Evolutionary conservation across 192 early-diverging fungal species (phyloP).

Genomic region (Coemansia erecta): DNA sequence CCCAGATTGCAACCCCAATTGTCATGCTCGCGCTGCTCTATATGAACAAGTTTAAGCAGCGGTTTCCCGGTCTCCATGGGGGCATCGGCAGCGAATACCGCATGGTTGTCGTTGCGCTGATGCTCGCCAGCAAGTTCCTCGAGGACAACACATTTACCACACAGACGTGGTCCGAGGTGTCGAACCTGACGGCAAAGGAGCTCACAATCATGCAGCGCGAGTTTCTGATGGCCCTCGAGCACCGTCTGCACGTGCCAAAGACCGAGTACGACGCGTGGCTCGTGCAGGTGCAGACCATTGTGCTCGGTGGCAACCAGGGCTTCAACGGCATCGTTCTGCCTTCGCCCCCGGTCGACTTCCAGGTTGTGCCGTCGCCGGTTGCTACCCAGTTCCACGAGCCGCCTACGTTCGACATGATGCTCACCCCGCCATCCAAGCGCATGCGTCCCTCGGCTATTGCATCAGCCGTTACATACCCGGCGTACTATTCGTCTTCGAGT

Average conservation of each 20-base stretch:
- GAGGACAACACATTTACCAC: slow-evolving; percentile 91
- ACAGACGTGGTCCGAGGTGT: slow-evolving; percentile 86
- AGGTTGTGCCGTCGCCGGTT: slow-evolving; percentile 48
- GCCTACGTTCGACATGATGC: slow-evolving; percentile 17
- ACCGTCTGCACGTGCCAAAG: slow-evolving; percentile 67
- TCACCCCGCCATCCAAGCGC: slow-evolving; percentile 47
- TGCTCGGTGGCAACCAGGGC: slow-evolving; percentile 15
- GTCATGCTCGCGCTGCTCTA: slow-evolving; percentile 52
- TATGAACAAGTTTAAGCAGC: slow-evolving; percentile 39
- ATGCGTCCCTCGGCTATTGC: slow-evolving; percentile 16
- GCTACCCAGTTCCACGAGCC: slow-evolving; percentile 23
- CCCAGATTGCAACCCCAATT: slow-evolving; percentile 51
- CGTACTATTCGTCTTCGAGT: slow-evolving; percentile 6
- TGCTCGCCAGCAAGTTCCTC: slow-evolving; percentile 82
- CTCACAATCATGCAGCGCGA: slow-evolving; percentile 88
- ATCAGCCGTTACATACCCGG: slow-evolving; percentile 11
- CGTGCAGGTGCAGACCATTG: slow-evolving; percentile 36
- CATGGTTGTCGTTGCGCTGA: slow-evolving; percentile 80
- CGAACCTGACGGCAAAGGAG: slow-evolving; percentile 72
- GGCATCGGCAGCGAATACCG: slow-evolving; percentile 76
- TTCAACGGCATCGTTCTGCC: slow-evolving; percentile 6
- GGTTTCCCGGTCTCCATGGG: slow-evolving; percentile 32
- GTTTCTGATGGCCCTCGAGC: slow-evolving; percentile 74
- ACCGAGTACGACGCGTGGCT: slow-evolving; percentile 74
- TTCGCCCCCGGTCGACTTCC: slow-evolving; percentile 26